Conservation (phyloP, 2,329 filamentous ascomycete species). For the Teratosphaeria zuluensis region DNA sequence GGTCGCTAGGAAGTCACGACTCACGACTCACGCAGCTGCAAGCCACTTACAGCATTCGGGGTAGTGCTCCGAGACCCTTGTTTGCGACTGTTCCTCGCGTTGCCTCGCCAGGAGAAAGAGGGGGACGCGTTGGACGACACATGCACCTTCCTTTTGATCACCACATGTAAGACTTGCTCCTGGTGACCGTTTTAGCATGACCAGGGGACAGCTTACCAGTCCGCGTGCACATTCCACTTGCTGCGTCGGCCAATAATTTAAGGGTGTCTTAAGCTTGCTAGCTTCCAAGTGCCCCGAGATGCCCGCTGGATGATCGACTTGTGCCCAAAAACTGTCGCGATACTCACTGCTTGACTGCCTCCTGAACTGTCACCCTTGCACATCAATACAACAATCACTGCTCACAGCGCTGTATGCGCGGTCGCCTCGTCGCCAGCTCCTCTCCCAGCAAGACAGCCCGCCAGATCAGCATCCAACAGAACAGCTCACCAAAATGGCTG, state of each 20-base stretch:
- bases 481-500: not conserved
- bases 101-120: not conserved
- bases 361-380: not conserved
- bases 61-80: no score
- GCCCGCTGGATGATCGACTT: not conserved
- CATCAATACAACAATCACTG: not conserved
- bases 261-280: no score
- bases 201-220: not conserved
- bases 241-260: not conserved
- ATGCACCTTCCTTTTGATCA: no score
- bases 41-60: no score
- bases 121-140: no score
- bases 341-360: not conserved
- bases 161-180: not conserved
- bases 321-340: not conserved
- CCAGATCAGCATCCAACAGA: not conserved
- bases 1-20: no score
- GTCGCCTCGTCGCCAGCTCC: not conserved
- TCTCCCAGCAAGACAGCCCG: not conserved
- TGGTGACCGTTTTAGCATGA: not conserved
- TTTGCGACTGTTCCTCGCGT: no score
- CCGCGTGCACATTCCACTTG: not conserved
- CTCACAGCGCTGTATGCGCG: not conserved
- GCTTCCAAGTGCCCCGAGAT: no score
- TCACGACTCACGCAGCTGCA: no score